phyloP scores from a whole-genome alignment of 2,329 filamentous ascomycete genomes.

The Pseudogymnoascus sp. region DNA sequence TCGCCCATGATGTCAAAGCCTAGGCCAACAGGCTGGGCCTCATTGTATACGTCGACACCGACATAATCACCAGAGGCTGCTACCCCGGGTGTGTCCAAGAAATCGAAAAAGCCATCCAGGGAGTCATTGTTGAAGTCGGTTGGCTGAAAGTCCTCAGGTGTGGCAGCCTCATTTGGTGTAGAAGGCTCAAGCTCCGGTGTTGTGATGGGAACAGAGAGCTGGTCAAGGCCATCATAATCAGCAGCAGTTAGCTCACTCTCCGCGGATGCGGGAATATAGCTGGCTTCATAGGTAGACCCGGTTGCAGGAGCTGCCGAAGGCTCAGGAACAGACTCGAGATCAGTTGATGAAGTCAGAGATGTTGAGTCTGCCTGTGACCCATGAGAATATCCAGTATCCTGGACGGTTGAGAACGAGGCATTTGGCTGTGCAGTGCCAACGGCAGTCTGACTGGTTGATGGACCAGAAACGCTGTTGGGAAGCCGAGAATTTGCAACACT shows the following conservation, averaged over 20 bases:
- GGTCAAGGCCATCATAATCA: neutral
- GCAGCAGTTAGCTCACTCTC: neutral
- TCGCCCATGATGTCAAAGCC: neutral
- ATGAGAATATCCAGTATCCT: neutral
- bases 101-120: neutral
- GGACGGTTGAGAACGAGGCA: neutral
- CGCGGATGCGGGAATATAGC: neutral
- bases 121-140: neutral
- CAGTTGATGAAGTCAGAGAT: neutral
- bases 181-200: neutral
- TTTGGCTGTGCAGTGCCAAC: neutral
- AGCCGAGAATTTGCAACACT: neutral
- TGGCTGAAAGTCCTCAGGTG: neutral
- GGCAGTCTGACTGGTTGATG: neutral
- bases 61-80: neutral
- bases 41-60: neutral
- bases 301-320: neutral
- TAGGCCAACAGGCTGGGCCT: neutral
- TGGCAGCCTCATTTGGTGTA: neutral
- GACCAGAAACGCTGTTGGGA: neutral
- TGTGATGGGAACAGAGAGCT: neutral
- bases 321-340: no score
- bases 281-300: neutral
- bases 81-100: neutral
- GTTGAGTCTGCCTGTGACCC: neutral